Base-by-base conservation (phyloP, 2,329 filamentous ascomycete species). In the Phialocephala subalpina region DNA sequence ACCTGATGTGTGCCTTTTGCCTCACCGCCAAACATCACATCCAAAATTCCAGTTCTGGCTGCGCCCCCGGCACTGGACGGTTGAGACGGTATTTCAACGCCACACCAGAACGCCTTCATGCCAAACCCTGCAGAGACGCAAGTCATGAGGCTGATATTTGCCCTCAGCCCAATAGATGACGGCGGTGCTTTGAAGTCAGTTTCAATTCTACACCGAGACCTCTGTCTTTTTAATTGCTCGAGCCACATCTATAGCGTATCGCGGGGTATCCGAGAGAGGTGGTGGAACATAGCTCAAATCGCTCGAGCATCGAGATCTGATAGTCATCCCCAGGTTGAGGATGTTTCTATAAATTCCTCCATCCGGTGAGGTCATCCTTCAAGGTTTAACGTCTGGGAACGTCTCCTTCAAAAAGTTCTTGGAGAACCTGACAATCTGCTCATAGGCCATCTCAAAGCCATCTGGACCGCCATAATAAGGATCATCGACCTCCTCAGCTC, bases 381-480 rank as follows among this genome's bases (percentile, higher is more conserved):
- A 73, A 22, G 62, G 63, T 64, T 72, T 63, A 25, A 70, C 69
- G 68, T 74, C 68, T 9, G 74, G 73, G 63, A 76, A 75, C 1
- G 61, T 70, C 29, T 72, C 62, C 61, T 73, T 71, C 67, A 76
- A 64, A 59, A 76, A 76, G 63, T 91, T 93, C 76, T 84, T 85
- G 1, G 92, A 90, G 77, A 97, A 97, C 68, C 91, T 83, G 66
- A 84, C 81, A 69, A 91, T 90, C 83, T 97, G 94, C 80, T 95
- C 88, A 79, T 92, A 98, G n/a, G 94, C 93, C 75, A 85, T 87
- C 73, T 91, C 87, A 76, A 98, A 98, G 1, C 93, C 94, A 72
- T 92, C 86, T 3, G 83, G 81, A 14, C 88, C 93, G n/a, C 93
- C 94, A 78, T 98, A 98, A 80, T 98, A 99, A 16, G 96, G 96